These are phyloP conservation scores for Neurospora sp. DNA, from an alignment of 495 filamentous ascomycete species.

Conservation along the genomic window DNA sequence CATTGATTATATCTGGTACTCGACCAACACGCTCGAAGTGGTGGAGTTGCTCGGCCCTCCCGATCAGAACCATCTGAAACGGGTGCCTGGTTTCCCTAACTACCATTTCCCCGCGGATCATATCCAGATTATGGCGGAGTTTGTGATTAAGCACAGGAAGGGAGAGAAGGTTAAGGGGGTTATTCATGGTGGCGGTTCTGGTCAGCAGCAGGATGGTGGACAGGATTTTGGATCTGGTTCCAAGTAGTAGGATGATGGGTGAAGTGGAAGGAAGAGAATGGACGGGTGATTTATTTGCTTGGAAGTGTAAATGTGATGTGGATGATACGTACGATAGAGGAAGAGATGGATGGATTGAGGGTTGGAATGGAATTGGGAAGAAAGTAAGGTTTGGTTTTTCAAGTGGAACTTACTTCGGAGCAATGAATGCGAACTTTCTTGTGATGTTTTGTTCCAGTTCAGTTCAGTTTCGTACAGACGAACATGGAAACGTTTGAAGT, in stretches of 20 bases:
- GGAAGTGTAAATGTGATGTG: neutral
- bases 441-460: neutral
- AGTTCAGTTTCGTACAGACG: no score
- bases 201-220: neutral
- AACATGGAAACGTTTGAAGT: neutral
- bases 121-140: slow-evolving; percentile 84
- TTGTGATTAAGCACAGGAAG: slow-evolving; percentile 78
- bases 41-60: slow-evolving; percentile 82
- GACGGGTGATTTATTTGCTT: neutral
- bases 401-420: neutral
- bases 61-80: slow-evolving; percentile 79
- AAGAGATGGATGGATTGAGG: neutral
- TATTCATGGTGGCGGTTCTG: neutral
- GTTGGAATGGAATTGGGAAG: neutral
- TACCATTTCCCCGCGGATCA: slow-evolving; percentile 97
- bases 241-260: neutral
- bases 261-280: neutral
- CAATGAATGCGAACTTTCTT: neutral
- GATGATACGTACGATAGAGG: neutral
- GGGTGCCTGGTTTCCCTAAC: slow-evolving; percentile 91
- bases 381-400: neutral
- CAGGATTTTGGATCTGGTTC: neutral
- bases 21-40: slow-evolving; percentile 80
- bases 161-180: slow-evolving; percentile 49
- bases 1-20: slow-evolving; percentile 96